Percentiles rank a stretch among this genome's conserved stretches.
These are phyloP conservation scores for Beauveria caledonica DNA, from an alignment of 2,329 filamentous ascomycete genomes.

Conservation along the genomic window DNA sequence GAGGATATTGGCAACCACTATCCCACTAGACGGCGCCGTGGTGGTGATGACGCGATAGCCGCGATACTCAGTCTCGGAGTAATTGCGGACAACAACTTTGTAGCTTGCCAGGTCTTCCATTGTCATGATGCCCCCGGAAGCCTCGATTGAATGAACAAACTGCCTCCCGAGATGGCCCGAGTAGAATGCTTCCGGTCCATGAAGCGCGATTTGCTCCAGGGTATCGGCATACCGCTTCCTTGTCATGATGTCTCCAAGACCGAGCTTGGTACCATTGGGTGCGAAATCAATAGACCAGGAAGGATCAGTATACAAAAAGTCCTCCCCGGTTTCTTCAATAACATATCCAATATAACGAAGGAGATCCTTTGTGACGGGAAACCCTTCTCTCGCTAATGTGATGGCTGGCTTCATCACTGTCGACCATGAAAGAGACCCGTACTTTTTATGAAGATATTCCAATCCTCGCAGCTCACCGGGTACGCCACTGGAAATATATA, in stretches of 20 bases:
- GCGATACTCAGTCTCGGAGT: constrained; percentile 54
- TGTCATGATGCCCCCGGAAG: constrained; percentile 67
- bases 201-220: constrained; percentile 57
- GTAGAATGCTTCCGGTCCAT: constrained; percentile 64
- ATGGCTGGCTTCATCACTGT: constrained; percentile 62
- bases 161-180: constrained; percentile 58
- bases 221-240: constrained; percentile 67
- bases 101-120: constrained; percentile 65
- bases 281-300: constrained; percentile 81
- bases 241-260: constrained; percentile 63
- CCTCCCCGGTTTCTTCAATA: constrained; percentile 27
- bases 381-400: constrained; percentile 64
- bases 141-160: constrained; percentile 57
- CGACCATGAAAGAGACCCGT: constrained; percentile 57
- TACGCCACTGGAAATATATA: constrained; percentile 53
- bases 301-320: constrained; percentile 63
- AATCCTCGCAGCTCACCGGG: constrained; percentile 66
- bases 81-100: constrained; percentile 52
- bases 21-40: constrained; percentile 65
- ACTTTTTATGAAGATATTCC: constrained; percentile 62
- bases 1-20: constrained; percentile 60
- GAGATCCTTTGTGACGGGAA: constrained; percentile 62
- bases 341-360: constrained; percentile 57
- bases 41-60: constrained; percentile 60
- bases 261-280: constrained; percentile 58